phyloP scores from a whole-genome alignment of 2,329 filamentous ascomycete genomes.

The Pseudovirgaria hyperparasitica region DNA sequence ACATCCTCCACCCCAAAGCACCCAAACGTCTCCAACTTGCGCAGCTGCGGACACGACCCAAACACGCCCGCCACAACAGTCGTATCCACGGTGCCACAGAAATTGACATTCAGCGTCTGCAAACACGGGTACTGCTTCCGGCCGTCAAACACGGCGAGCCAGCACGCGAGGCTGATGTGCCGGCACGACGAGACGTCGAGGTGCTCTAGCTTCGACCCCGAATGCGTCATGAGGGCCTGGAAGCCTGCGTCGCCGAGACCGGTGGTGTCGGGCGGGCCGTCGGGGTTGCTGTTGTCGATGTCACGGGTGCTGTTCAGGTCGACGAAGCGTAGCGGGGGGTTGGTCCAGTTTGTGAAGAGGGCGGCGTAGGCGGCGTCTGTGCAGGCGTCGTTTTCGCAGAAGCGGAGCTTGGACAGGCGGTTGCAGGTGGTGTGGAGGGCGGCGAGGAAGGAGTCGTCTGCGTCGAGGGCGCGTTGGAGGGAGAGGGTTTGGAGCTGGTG shows the following conservation, averaged over 20 bases:
- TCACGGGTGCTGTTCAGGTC: slow-evolving; percentile 71
- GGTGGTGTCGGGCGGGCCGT: slow-evolving; percentile 47
- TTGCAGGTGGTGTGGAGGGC: slow-evolving; percentile 59
- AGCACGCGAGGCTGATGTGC: slow-evolving; percentile 60
- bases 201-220: slow-evolving; percentile 49
- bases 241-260: slow-evolving; percentile 70
- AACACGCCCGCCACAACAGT: slow-evolving; percentile 52
- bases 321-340: slow-evolving; percentile 54
- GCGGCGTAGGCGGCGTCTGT: slow-evolving; percentile 61
- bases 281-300: slow-evolving; percentile 57
- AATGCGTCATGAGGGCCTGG: slow-evolving; percentile 72
- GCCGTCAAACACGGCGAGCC: slow-evolving; percentile 59
- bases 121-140: slow-evolving; percentile 53
- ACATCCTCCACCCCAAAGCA: slow-evolving; percentile 48
- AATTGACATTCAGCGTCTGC: slow-evolving; percentile 62
- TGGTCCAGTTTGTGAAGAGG: slow-evolving; percentile 67
- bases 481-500: slow-evolving; percentile 62
- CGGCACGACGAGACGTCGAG: slow-evolving; percentile 77
- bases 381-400: slow-evolving; percentile 63
- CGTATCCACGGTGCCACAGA: slow-evolving; percentile 57
- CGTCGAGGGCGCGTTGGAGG: slow-evolving; percentile 52
- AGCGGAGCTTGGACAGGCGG: slow-evolving; percentile 60
- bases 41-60: slow-evolving; percentile 45
- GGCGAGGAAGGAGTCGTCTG: slow-evolving; percentile 57
- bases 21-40: slow-evolving; percentile 47